A percentile compares a stretch with the other conserved stretches of the same genome.
These are phyloP conservation scores for Breviolum minutum DNA, from an alignment of 73 alveolate species.

Conservation along the genomic window DNA sequence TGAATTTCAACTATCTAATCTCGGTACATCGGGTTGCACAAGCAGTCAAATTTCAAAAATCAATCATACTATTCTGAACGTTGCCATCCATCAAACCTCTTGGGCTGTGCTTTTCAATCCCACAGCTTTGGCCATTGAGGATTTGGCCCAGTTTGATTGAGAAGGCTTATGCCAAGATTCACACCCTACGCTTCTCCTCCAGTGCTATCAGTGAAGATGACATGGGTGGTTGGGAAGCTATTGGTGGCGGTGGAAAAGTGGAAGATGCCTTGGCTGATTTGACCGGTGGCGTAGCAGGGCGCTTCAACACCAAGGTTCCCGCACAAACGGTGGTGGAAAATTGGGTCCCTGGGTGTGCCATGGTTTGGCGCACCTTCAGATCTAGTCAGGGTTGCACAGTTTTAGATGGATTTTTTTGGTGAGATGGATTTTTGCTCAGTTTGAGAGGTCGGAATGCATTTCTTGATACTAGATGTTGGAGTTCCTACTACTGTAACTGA, in stretches of 20 bases:
- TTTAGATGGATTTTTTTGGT: background rate
- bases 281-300: conserved; percentile 88
- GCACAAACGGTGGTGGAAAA: background rate
- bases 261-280: conserved; percentile 88
- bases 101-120: background rate
- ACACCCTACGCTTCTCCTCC: conserved; percentile 63
- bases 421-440: no score
- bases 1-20: no score
- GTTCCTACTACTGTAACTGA: no score
- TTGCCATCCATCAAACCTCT: background rate
- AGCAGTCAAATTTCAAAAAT: no score
- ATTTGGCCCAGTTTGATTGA: conserved; percentile 88
- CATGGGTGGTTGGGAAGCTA: conserved; percentile 94
- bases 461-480: no score
- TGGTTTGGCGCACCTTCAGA: background rate
- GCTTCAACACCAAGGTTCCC: conserved; percentile 51
- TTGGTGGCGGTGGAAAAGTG: conserved; percentile 84
- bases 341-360: background rate
- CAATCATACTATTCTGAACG: background rate
- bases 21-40: no score
- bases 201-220: conserved; percentile 67
- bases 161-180: conserved; percentile 89
- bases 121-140: background rate
- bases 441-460: no score
- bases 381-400: background rate